These are phyloP conservation scores for Epicoccum sorghinum DNA, from an alignment of 2,329 filamentous ascomycete genomes.

Conservation along the genomic window DNA sequence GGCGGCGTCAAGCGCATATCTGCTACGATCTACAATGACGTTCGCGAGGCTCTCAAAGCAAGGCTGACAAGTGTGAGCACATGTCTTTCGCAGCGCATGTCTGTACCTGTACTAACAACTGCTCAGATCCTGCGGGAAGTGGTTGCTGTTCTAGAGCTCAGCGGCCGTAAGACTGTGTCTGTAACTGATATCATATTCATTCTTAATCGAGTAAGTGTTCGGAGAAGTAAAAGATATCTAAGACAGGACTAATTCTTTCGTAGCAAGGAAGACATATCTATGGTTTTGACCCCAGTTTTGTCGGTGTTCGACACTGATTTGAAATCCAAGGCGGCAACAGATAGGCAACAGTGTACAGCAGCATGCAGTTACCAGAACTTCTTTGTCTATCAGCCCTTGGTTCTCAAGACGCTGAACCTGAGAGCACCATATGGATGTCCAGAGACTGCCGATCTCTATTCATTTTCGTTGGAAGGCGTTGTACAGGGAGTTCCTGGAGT, in stretches of 20 bases:
- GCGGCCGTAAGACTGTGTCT: constrained; percentile 36
- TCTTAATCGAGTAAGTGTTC: constrained; percentile 36
- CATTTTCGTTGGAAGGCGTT: too few species aligned
- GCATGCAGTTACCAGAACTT: too few species aligned
- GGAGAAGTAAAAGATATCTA: not conserved
- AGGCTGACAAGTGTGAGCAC: constrained; percentile 51
- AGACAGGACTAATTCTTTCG: not conserved
- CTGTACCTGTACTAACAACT: not conserved
- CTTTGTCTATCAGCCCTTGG: too few species aligned
- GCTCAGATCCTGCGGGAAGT: constrained; percentile 32
- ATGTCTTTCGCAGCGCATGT: not conserved
- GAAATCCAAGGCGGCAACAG: not conserved
- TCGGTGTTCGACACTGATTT: not conserved
- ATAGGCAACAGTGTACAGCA: too few species aligned
- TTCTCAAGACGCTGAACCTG: too few species aligned
- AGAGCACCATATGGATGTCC: too few species aligned
- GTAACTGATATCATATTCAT: constrained; percentile 41
- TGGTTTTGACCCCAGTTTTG: constrained; percentile 13
- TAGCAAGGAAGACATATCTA: constrained; percentile 15
- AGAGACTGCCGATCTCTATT: too few species aligned
- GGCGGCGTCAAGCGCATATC: constrained; percentile 80
- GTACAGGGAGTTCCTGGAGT: too few species aligned
- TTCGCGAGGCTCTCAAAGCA: constrained; percentile 58
- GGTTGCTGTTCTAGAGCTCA: constrained; percentile 33
- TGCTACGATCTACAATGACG: constrained; percentile 66